A percentile compares a stretch with the other conserved stretches of the same genome.
Conservation (phyloP, 2,329 filamentous ascomycete species). For the Hypoxylon sp. region DNA sequence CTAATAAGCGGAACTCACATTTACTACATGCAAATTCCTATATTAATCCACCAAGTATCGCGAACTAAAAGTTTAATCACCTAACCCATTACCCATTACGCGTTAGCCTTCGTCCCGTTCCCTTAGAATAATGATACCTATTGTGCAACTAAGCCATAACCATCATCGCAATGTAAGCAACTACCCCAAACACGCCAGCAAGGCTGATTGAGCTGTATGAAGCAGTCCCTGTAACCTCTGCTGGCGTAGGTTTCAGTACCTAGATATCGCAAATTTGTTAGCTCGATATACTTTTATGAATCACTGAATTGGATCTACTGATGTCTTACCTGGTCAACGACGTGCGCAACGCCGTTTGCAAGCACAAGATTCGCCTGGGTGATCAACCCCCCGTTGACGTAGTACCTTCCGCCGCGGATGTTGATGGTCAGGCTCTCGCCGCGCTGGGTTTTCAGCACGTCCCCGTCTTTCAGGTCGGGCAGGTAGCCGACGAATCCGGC, state of each 20-base stretch:
- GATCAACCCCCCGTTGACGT: constrained; percentile 41
- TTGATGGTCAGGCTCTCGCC: constrained; percentile 35
- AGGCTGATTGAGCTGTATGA: constrained; percentile 7
- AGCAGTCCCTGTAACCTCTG: constrained; percentile 2
- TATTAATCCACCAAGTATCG: constrained; percentile 1
- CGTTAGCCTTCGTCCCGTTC: background rate
- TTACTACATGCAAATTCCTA: background rate
- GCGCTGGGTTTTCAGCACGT: constrained; percentile 27
- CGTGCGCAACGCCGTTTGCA: constrained; percentile 39
- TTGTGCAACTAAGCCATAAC: background rate
- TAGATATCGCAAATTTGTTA: constrained; percentile 2
- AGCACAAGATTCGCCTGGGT: constrained; percentile 37
- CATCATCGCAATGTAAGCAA: constrained; percentile 11
- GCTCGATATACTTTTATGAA: background rate
- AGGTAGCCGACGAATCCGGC: constrained; percentile 33
- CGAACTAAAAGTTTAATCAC: no score
- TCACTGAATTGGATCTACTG: background rate
- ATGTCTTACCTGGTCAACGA: constrained; percentile 37
- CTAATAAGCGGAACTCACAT: background rate
- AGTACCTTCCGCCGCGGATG: constrained; percentile 33
- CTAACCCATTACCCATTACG: constrained; percentile 5
- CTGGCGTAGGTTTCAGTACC: constrained; percentile 15
- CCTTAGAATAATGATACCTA: background rate
- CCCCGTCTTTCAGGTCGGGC: constrained; percentile 33
- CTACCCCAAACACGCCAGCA: constrained; percentile 3